phyloP scores from a whole-genome alignment of 1,284 basidiomycete genomes.

The Neonothopanus nambi region DNA sequence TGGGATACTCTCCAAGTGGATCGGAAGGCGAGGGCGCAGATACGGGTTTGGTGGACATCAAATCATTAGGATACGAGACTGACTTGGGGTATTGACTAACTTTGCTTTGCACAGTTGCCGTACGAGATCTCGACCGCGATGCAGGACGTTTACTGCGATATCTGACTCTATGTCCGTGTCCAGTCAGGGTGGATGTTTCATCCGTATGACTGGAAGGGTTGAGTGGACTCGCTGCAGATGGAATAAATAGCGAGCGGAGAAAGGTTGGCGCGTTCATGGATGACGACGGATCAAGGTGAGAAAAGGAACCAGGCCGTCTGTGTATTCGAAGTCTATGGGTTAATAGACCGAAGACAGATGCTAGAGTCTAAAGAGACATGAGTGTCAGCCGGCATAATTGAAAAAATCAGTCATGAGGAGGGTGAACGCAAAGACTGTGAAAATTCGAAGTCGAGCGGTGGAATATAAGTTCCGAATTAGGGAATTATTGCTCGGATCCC shows the following conservation, averaged over 20 bases:
- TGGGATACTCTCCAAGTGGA: conserved; percentile 7
- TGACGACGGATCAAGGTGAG: conserved; percentile 20
- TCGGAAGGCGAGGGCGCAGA: conserved; percentile 11
- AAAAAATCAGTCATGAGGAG: neutral
- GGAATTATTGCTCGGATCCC: too few relatives aligned
- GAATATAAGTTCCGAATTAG: too few relatives aligned
- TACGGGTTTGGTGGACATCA: conserved; percentile 11
- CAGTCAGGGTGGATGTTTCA: conserved; percentile 21
- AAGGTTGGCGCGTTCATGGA: conserved; percentile 31
- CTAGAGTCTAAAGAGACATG: conserved; percentile 46
- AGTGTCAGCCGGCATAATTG: neutral
- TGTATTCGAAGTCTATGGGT: conserved; percentile 50
- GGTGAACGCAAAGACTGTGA: too few relatives aligned
- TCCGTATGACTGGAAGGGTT: conserved; percentile 24
- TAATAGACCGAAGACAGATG: conserved; percentile 56
- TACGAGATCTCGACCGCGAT: conserved; percentile 26
- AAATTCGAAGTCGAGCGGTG: neutral
- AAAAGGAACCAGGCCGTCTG: conserved; percentile 15
- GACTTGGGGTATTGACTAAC: conserved; percentile 27
- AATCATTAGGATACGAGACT: conserved; percentile 32
- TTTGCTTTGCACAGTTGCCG: conserved; percentile 23
- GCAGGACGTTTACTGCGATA: conserved; percentile 24
- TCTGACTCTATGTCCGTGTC: conserved; percentile 14
- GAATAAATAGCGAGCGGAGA: conserved; percentile 55
- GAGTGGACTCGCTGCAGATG: conserved; percentile 26